These are phyloP conservation scores for Knoxia roxburghii DNA, from an alignment of 257 asterid genomes.

Conservation along the genomic window DNA sequence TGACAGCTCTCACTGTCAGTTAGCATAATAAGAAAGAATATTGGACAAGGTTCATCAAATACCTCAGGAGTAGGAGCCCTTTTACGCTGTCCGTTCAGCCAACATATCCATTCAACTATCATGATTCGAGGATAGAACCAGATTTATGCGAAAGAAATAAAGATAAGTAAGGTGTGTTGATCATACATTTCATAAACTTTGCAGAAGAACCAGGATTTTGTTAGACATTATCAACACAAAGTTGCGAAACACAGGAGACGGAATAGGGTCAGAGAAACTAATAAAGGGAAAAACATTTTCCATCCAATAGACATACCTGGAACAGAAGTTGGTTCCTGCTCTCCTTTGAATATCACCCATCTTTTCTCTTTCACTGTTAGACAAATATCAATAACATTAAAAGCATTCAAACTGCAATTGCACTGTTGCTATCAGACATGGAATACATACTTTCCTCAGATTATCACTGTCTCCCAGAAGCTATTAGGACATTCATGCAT, in stretches of 20 bases:
- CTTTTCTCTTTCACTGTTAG: conserved; percentile 86
- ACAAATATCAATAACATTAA: conserved; percentile 13
- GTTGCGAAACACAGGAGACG: not conserved
- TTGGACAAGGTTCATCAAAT: conserved; percentile 6
- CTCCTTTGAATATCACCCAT: conserved; percentile 86
- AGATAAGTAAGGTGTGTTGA: not conserved
- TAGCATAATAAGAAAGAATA: not conserved
- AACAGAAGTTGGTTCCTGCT: conserved; percentile 75
- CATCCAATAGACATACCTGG: conserved; percentile 50
- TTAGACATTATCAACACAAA: not conserved
- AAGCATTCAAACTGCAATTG: not conserved
- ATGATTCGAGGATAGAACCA: conserved; percentile 28
- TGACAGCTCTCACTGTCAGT: not conserved
- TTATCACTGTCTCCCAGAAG: not conserved
- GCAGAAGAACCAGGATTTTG: no score
- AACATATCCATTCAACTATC: conserved; percentile 98
- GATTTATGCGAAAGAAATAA: conserved; percentile 15
- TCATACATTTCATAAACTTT: not conserved
- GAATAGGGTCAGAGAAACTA: not conserved
- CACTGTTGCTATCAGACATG: not conserved
- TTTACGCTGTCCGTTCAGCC: conserved; percentile 97
- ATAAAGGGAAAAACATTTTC: not conserved
- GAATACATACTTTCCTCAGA: not conserved
- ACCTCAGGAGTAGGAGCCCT: conserved; percentile 94
- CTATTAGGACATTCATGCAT: not conserved